Conservation (phyloP, 164 flowering plant genomes). For the Aristolochia fimbriata region DNA sequence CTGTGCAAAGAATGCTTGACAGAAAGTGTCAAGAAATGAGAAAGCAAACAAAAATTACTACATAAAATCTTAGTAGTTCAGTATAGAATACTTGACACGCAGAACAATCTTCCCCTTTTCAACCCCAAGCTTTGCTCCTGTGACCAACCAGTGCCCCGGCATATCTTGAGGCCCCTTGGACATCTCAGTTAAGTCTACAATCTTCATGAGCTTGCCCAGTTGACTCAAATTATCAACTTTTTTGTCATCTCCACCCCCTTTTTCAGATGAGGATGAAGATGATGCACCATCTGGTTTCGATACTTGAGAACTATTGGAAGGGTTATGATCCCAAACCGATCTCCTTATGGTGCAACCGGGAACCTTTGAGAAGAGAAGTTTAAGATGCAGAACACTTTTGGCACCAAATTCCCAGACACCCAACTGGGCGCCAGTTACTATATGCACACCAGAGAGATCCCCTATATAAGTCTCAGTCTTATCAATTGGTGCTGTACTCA, state of each 20-base stretch:
- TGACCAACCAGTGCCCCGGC: conserved; percentile 98
- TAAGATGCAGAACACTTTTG: conserved; percentile 81
- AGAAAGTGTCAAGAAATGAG: conserved; percentile 11
- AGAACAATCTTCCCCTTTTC: conserved; percentile 87
- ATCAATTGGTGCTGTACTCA: conserved; percentile 96
- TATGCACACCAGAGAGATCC: conserved; percentile 92
- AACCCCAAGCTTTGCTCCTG: conserved; percentile 95
- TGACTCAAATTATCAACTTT: conserved; percentile 43
- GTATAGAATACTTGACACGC: conserved; percentile 76
- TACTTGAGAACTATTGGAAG: conserved; percentile 19
- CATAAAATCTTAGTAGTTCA: conserved; percentile 57
- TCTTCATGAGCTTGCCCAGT: conserved; percentile 51
- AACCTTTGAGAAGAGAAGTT: conserved; percentile 89
- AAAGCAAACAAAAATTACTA: conserved; percentile 3
- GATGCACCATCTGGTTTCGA: conserved; percentile 31
- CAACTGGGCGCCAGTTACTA: conserved; percentile 94
- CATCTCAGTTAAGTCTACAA: conserved; percentile 79
- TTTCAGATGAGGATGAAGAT: conserved; percentile 27
- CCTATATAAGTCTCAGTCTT: conserved; percentile 77
- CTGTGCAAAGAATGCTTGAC: conserved; percentile 48
- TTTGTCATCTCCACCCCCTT: conserved; percentile 31
- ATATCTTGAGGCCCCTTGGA: conserved; percentile 88
- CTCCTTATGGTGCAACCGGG: conserved; percentile 96
- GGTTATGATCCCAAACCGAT: conserved; percentile 95
- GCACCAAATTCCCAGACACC: conserved; percentile 98